Evolutionary conservation across 495 filamentous ascomycete species (phyloP), one percentile per base, ranked within the genome.

Genomic region (Pseudomonodictys pantanalensis): DNA sequence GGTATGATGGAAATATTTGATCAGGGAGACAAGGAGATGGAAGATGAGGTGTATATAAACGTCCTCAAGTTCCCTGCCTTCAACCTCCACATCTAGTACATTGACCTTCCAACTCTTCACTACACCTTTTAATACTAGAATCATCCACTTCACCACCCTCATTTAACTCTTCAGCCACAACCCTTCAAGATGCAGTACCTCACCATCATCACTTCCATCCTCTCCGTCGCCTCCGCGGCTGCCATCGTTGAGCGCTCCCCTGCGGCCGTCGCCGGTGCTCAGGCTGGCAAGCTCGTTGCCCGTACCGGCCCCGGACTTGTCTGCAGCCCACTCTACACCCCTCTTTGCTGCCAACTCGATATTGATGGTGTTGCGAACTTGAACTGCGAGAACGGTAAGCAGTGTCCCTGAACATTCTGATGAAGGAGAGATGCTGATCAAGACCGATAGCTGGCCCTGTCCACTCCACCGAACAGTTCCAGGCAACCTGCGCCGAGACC

Each of bases 301-400:
- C 47, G 47, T 12, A 26, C 26, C 22, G n/a, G n/a, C n/a, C n/a
- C n/a, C n/a, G n/a, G n/a, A n/a, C n/a, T n/a, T n/a, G 28, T 52
- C 28, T 52, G 49, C 49, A 32, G 49, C 17, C 15, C 29, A 10
- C 29, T 38, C 49, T 9, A 35, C 2, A 38, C 29, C 17, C 49
- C 49, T 41, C 29, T 52, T n/a, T 52, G 49, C 49, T 52, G 49
- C 49, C 49, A 52, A 17, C 49, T 52, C 49, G 49, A 52, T 15
- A 32, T 52, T 15, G 28, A 38, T 9, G 49, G 49, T 15, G 49
- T 52, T 41, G 49, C 49, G 11, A 41, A 52, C 30, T 39, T 52
- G 49, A 55, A 55, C 52, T 55, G 39, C 22, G 25, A 43, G 17
- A 55, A 45, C 38, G 35, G 35, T 55, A 55, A 15, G 49, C 17